Percentiles rank a stretch among this genome's conserved stretches.
These are phyloP conservation scores for Magnolia changhungtana DNA, from an alignment of 164 flowering plant genomes.

Conservation along the genomic window DNA sequence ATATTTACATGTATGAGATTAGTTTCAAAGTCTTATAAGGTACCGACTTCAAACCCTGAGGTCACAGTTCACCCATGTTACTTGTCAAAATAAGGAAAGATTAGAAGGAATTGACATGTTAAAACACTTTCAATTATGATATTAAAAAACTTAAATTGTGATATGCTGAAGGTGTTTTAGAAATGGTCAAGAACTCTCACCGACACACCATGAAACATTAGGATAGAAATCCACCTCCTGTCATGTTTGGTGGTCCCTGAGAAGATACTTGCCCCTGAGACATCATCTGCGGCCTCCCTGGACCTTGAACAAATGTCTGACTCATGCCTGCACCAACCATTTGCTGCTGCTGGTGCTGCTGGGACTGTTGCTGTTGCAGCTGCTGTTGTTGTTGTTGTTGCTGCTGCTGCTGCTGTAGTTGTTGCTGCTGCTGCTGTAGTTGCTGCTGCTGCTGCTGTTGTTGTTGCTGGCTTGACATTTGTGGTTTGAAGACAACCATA, in stretches of 20 bases:
- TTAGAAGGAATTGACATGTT: neutral
- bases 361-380: conserved; percentile 26
- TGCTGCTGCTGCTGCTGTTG: conserved; percentile 28
- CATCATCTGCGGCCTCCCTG: conserved; percentile 57
- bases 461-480: conserved; percentile 51
- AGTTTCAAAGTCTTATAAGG: neutral
- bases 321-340: conserved; percentile 49
- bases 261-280: conserved; percentile 69
- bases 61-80: neutral
- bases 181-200: neutral
- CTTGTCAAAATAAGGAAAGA: neutral
- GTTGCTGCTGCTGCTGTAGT: conserved; percentile 26
- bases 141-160: no score
- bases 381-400: conserved; percentile 20
- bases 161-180: neutral
- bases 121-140: no score
- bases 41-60: neutral
- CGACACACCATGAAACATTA: neutral
- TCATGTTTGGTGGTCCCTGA: conserved; percentile 67
- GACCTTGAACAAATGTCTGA: conserved; percentile 70
- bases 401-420: conserved; percentile 22
- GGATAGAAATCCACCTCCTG: conserved; percentile 62
- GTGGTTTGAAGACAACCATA: conserved; percentile 97
- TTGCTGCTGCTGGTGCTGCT: conserved; percentile 36
- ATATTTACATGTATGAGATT: neutral